These are phyloP conservation scores for Monosporascus sp. DNA, from an alignment of 2,329 filamentous ascomycete species.

Conservation along the genomic window DNA sequence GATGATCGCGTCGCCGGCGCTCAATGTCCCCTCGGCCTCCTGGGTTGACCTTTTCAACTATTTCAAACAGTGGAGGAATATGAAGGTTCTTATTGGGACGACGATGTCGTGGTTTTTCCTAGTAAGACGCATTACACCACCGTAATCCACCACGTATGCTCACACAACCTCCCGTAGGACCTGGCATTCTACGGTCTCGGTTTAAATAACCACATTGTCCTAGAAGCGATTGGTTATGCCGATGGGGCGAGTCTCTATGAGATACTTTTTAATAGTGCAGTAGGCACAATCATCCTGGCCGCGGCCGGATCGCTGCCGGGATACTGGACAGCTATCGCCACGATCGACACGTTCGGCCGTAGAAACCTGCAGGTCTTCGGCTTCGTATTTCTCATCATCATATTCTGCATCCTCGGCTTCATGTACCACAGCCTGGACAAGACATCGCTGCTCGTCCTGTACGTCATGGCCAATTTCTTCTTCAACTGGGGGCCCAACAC, in stretches of 20 bases:
- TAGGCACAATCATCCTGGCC: conserved; percentile 72
- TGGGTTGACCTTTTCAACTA: conserved; percentile 63
- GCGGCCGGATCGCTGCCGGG: conserved; percentile 75
- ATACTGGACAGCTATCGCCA: conserved; percentile 71
- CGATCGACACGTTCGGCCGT: conserved; percentile 69
- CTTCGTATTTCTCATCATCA: conserved; percentile 54
- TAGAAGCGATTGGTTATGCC: conserved; percentile 67
- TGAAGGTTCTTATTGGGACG: conserved; percentile 68
- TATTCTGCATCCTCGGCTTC: conserved; percentile 61
- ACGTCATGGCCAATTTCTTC: conserved; percentile 61
- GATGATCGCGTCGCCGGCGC: conserved; percentile 42
- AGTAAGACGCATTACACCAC: conserved; percentile 24
- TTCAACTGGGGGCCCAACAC: conserved; percentile 64
- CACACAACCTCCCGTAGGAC: conserved; percentile 41
- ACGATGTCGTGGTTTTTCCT: conserved; percentile 80
- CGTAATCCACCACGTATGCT: not conserved
- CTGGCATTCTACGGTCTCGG: conserved; percentile 64
- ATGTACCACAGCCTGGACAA: conserved; percentile 44
- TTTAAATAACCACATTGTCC: conserved; percentile 69
- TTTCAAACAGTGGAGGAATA: conserved; percentile 64
- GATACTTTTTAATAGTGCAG: conserved; percentile 64
- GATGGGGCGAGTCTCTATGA: conserved; percentile 59
- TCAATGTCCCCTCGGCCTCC: conserved; percentile 63
- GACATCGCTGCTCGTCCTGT: conserved; percentile 51
- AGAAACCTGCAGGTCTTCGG: conserved; percentile 68